phyloP scores from a whole-genome alignment of 2,329 filamentous ascomycete genomes.

The Fusarium sp. region DNA sequence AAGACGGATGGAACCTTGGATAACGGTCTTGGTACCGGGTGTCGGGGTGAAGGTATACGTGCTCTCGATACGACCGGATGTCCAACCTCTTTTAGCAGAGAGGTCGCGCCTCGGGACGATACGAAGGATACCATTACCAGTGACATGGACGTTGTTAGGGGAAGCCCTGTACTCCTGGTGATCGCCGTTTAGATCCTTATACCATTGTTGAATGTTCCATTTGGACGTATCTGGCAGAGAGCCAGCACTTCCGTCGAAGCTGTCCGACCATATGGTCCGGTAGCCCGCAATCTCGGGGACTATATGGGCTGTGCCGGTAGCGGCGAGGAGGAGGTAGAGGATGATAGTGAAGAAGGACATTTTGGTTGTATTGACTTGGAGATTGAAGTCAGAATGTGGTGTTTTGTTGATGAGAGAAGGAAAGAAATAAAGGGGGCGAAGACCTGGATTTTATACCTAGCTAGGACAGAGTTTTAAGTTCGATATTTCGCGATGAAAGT shows the following conservation, averaged over 20 bases:
- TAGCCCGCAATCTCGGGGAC: conserved; percentile 50
- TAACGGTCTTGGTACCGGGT: conserved; percentile 51
- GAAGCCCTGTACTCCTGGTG: conserved; percentile 43
- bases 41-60: conserved; percentile 56
- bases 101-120: conserved; percentile 56
- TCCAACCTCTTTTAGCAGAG: conserved; percentile 52
- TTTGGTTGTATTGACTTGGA: not conserved
- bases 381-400: not conserved
- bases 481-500: too few relatives aligned
- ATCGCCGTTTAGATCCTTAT: conserved; percentile 4
- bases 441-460: not conserved
- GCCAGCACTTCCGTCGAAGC: conserved; percentile 53
- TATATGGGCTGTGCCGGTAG: not conserved
- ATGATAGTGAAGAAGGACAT: not conserved
- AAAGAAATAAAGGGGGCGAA: not conserved
- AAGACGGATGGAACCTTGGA: conserved; percentile 55
- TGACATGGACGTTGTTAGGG: conserved; percentile 56
- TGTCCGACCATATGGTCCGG: conserved; percentile 55
- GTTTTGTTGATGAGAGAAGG: not conserved
- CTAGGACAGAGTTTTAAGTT: not conserved
- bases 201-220: conserved; percentile 52
- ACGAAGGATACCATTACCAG: conserved; percentile 59
- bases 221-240: conserved; percentile 47
- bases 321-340: not conserved
- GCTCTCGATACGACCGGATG: conserved; percentile 61